phyloP scores from a whole-genome alignment of 1,139 yeast species.

The Taiozyma onychis region DNA sequence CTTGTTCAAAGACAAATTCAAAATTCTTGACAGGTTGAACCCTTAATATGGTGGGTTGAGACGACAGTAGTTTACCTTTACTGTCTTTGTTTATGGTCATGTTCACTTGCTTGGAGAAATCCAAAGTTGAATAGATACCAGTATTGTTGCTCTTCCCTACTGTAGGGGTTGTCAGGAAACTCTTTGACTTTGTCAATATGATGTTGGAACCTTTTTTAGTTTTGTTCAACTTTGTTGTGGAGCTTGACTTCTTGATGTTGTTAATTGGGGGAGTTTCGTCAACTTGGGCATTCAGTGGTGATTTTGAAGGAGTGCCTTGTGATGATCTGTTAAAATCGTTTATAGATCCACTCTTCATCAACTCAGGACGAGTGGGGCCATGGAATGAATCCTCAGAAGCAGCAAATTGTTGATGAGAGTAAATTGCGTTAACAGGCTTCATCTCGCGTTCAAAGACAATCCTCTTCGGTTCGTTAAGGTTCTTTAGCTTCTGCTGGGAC shows the following conservation, averaged over 20 bases:
- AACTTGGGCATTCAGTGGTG: slow-evolving; percentile 1
- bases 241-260: slow-evolving; percentile 15
- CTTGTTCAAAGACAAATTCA: slow-evolving; percentile 22
- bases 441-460: not conserved
- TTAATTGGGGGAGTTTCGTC: slow-evolving; percentile 6
- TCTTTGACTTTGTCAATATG: slow-evolving; percentile 19
- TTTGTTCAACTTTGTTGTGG: slow-evolving; percentile 19
- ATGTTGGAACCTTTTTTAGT: slow-evolving; percentile 14
- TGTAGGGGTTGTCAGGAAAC: slow-evolving; percentile 13
- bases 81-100: not conserved
- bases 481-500: not conserved
- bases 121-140: slow-evolving; percentile 20
- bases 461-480: not conserved
- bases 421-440: not conserved
- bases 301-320: not conserved
- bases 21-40: slow-evolving; percentile 15
- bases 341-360: not conserved
- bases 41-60: slow-evolving; percentile 5
- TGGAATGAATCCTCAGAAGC: not conserved
- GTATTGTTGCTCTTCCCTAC: slow-evolving; percentile 4
- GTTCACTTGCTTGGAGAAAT: slow-evolving; percentile 15
- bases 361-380: not conserved
- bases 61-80: not conserved
- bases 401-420: not conserved
- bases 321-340: not conserved